Base-by-base conservation (phyloP, 768 basidiomycete genomes). In the Leucocoprinus sp. region DNA sequence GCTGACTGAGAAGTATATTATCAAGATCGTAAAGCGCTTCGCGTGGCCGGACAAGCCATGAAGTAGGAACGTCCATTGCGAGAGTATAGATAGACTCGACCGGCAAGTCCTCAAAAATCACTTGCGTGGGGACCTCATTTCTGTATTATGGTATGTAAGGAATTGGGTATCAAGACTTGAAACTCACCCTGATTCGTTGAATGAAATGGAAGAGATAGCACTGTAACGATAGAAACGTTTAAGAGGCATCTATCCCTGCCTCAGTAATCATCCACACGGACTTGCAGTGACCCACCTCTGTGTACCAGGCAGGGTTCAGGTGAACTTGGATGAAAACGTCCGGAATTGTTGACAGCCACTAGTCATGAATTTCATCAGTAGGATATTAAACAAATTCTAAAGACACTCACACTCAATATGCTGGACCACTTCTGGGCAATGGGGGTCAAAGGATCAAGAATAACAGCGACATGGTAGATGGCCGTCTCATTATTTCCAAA, bases 1-100 rank as follows among this genome's bases (percentile, higher is more conserved):
- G 70, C 35, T 75, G 73, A 8, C 71, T 73, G 5, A 98, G 76
- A 36, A 93, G 87, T 48, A 99, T 84, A 61, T 99, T 99, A 66
- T 99, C 95, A 21, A 98, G 76, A 60, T 99, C 95, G 53, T 96
- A 89, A 1, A 82, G 69, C 0, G 93, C 85, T 56, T 90, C 81
- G 9, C 80, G 78, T 0, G 95, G 96, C 8, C 90, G 82, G 21
- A 92, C 93, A 5, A 97, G 79, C 96, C 96, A 99, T 0, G 95
- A 80, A 2, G 80, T 69, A 4, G 88, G 90, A 2, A 91, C 82
- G 42, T 98, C 95, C 77, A 96, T 84, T 3, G 80, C 80, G n/a
- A 98, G 72, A 0, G 95, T 98, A 55, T 93, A 91, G 46, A 99
- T 90, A 0, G 93, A 89, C 8, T 93, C 85, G 1, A 74, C 61